Percentiles rank a stretch among this genome's conserved stretches.
Conservation (phyloP, 306 rosid species). For the Prinsepia uniflora region DNA sequence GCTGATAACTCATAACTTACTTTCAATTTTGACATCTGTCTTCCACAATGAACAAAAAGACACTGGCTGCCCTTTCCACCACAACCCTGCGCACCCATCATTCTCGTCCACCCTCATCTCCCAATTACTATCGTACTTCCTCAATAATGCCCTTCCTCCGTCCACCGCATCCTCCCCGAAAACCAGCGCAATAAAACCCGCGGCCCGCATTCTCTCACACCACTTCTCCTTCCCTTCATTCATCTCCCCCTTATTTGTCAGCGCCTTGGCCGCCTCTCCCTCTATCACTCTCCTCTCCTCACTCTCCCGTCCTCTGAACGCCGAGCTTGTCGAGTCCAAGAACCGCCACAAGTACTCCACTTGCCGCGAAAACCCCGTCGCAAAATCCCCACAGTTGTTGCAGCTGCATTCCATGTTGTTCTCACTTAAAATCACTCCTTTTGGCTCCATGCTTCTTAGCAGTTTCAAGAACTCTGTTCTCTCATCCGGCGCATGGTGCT, state of each 20-base stretch:
- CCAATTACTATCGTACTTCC: conserved; percentile 82
- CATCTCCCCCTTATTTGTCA: conserved; percentile 62
- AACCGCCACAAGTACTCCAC: conserved; percentile 80
- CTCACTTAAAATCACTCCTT: conserved; percentile 68
- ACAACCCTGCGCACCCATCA: conserved; percentile 50
- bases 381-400: conserved; percentile 60
- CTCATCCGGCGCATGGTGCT: conserved; percentile 57
- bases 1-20: not conserved
- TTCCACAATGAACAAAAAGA: conserved; percentile 84
- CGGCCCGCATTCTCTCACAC: conserved; percentile 72
- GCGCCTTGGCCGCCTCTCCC: conserved; percentile 78
- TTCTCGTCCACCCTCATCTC: conserved; percentile 74
- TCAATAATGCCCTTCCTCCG: conserved; percentile 70
- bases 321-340: conserved; percentile 72
- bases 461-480: conserved; percentile 52
- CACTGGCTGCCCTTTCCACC: conserved; percentile 86
- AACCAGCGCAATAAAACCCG: conserved; percentile 50
- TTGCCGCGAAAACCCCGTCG: conserved; percentile 43
- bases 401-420: conserved; percentile 81
- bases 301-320: conserved; percentile 75
- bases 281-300: conserved; percentile 86
- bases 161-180: conserved; percentile 69
- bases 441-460: conserved; percentile 57
- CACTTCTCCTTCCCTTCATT: conserved; percentile 76
- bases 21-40: conserved; percentile 12